Base-by-base conservation (phyloP, 129 eudicot species). In the Heracleum sosnowskyi region DNA sequence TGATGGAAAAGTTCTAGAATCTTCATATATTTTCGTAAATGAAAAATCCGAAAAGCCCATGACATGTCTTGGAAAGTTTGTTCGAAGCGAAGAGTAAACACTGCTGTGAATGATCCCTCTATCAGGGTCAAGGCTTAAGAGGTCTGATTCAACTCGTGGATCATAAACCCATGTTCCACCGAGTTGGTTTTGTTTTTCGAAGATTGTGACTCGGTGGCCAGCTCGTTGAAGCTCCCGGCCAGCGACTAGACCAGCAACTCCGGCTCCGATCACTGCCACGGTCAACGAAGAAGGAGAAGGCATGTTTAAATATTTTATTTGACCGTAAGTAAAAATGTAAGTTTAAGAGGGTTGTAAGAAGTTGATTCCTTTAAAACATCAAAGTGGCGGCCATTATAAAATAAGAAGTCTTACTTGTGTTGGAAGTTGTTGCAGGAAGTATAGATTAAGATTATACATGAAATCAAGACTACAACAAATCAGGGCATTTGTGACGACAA, bases 221-320 rank as follows among this genome's bases (percentile, higher is more conserved):
- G 83, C 92, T 64, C 84, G 66, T 76, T 75, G 33, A 11, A 57
- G 66, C 33, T 57, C 66, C 2, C 66, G 66, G 15, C 66, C 66
- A 24, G 66, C 66, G 33, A 57, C 0, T 22, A 57, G 66, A 16
- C 98, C 98, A 0, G 91, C 55, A 1, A 83, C 82, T 28, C 98
- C 98, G 74, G 90, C 96, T 68, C 98, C 98, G 75, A 93, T 87
- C 80, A 93, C 96, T 11, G 92, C 94, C 55, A 90, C 94, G 68
- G 84, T 90, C 57, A 81, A 82, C 33, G 88, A 86, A 47, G 68
- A 62, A 3, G 40, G 39, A 36, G n/a, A n/a, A 35, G 85, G 33
- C 33, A 57, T n/a, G 15, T 2, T n/a, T 22, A 22, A 24, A 4
- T 17, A 49, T 42, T 7, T 7, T 41, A 41, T 41, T 0, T 41